Percentiles rank a stretch among this genome's conserved stretches.
These are phyloP conservation scores for Panellus pusillus DNA, from an alignment of 768 basidiomycete genomes.

Conservation along the genomic window DNA sequence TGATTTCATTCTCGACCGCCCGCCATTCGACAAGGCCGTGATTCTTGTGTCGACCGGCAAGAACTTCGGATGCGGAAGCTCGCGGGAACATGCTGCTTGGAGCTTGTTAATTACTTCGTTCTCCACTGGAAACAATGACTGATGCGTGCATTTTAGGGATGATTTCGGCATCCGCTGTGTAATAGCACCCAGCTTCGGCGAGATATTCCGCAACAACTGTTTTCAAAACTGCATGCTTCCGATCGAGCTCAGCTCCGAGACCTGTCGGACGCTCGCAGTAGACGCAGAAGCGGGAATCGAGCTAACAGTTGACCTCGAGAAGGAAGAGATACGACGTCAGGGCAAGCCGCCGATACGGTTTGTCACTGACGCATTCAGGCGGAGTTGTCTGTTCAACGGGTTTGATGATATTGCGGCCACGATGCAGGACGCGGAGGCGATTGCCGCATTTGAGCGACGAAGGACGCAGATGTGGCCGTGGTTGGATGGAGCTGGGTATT, in stretches of 20 bases:
- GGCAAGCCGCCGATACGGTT: slow-evolving; percentile 75
- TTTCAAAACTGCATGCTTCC: slow-evolving; percentile 95
- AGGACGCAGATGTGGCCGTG: slow-evolving; percentile 85
- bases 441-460: slow-evolving; percentile 75
- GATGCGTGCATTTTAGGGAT: slow-evolving; percentile 43
- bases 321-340: slow-evolving; percentile 70
- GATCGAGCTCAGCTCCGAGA: slow-evolving; percentile 62
- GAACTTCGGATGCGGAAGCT: slow-evolving; percentile 91
- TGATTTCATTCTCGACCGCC: slow-evolving; percentile 79
- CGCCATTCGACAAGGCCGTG: slow-evolving; percentile 70
- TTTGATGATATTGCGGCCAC: slow-evolving; percentile 96
- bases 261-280: slow-evolving; percentile 65
- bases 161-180: slow-evolving; percentile 90
- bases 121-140: background rate
- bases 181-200: slow-evolving; percentile 86
- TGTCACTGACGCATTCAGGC: slow-evolving; percentile 83
- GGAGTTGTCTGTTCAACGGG: slow-evolving; percentile 91
- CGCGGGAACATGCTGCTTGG: slow-evolving; percentile 90
- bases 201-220: slow-evolving; percentile 85
- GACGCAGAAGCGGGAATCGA: slow-evolving; percentile 77
- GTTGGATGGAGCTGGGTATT: slow-evolving; percentile 84
- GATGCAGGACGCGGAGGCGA: slow-evolving; percentile 68
- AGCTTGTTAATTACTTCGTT: slow-evolving; percentile 53
- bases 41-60: slow-evolving; percentile 81
- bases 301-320: slow-evolving; percentile 84